Base-by-base conservation (phyloP, 306 rosid species). In the Cyclanthera cordifolia region DNA sequence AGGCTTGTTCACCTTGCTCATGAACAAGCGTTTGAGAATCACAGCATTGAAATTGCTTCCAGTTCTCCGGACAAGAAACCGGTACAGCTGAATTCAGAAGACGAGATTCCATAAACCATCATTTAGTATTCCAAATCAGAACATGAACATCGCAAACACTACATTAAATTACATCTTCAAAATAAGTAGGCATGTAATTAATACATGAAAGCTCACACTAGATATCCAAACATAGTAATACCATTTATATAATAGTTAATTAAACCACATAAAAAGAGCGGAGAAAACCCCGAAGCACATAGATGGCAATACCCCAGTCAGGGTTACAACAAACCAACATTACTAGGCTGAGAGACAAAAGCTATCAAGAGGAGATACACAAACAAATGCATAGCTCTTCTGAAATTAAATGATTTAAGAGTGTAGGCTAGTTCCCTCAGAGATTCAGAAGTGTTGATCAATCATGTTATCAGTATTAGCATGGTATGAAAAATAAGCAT, bases 41-140 rank as follows among this genome's bases (percentile, higher is more conserved):
- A 89, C 96, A 13, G 85, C 87, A 76, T 83, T 88, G 85, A 88
- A 88, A 1, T 78, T 78, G 81, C 95, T 90, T 43, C 87, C 87
- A 61, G 95, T 87, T 79, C 95, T 90, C 78, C 96, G 81, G 19
- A 85, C 95, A 66, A 90, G 90, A 82, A 90, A 90, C 53, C 92
- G 87, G 71, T 90, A 90, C 48, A 90, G 92, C 96, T 87, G 79
- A 72, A 37, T 23, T 45, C 34, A 43, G 0, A 13, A 21, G 15
- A 45, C 52, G 45, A 20, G 8, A 34, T 34, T 34, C 5, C 5
- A 12, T 11, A 13, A 34, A 34, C 5, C 5, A 5, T 46, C 8
- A 46, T 15, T 45, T 45, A 21, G n/a, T 16, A 7, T 28, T 5
- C 19, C 10, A 4, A 24, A 25, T 51, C 28, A 8, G n/a, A n/a